Conservation (phyloP, 768 basidiomycete genomes). For the Pleurotus sapidus region DNA sequence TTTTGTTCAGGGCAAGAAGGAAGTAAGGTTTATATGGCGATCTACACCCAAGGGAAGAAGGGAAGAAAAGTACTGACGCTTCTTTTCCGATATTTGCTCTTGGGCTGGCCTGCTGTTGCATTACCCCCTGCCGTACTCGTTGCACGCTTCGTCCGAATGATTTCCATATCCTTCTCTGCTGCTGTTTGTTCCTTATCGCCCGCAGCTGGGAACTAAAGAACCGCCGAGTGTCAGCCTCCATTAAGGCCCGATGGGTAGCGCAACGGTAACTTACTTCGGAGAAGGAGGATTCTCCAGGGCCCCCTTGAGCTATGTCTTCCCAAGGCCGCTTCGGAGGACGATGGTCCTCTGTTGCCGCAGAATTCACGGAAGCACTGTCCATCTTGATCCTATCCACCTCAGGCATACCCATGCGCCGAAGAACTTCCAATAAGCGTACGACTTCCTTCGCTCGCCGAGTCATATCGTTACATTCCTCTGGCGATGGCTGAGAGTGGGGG, state of each 20-base stretch:
- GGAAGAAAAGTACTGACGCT: constrained; percentile 55
- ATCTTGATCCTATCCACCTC: constrained; percentile 33
- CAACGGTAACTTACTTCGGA: constrained; percentile 27
- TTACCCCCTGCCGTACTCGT: constrained; percentile 58
- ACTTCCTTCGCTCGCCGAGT: constrained; percentile 61
- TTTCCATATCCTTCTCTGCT: constrained; percentile 83
- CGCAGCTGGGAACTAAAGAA: constrained; percentile 23
- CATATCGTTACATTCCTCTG: constrained; percentile 68
- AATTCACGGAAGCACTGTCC: constrained; percentile 23
- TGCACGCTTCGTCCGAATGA: constrained; percentile 80
- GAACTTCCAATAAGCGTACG: constrained; percentile 64
- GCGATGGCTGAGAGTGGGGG: constrained; percentile 48
- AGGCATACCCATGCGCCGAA: constrained; percentile 41
- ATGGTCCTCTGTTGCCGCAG: constrained; percentile 37
- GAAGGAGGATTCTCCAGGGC: constrained; percentile 15
- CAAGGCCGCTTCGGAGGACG: constrained; percentile 77
- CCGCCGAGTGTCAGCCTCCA: too few relatives aligned
- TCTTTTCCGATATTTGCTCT: constrained; percentile 82
- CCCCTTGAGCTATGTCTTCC: constrained; percentile 61
- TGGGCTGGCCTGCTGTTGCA: constrained; percentile 51
- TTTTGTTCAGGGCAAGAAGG: constrained; percentile 2
- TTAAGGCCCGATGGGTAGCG: too few relatives aligned
- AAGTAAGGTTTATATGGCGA: constrained; percentile 8
- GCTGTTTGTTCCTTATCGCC: constrained; percentile 49
- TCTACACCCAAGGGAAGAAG: background rate